Conservation (phyloP, 1,139 yeast species). For the Zhuliangozyma parablackwelliae region DNA sequence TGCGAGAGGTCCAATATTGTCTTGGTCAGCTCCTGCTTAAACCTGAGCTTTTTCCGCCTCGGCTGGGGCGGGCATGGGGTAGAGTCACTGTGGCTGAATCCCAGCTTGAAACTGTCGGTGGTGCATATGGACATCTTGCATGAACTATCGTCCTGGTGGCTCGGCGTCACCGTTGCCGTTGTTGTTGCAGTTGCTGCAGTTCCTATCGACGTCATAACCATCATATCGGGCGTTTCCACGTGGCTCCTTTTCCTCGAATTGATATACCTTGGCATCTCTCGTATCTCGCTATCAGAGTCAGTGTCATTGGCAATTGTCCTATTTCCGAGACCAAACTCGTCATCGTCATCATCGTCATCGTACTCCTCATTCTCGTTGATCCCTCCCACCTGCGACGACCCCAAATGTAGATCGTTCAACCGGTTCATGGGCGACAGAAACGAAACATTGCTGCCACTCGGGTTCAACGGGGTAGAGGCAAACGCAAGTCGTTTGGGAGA, state of each 20-base stretch:
- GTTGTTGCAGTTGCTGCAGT: not conserved
- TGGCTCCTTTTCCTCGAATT: conserved; percentile 8
- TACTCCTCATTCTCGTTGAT: conserved; percentile 5
- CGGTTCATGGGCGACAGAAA: conserved; percentile 37
- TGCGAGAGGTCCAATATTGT: conserved; percentile 20
- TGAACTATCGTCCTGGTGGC: not conserved
- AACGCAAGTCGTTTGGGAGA: conserved; percentile 11
- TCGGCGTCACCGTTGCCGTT: not conserved
- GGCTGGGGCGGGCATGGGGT: conserved; percentile 35
- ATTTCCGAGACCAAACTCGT: conserved; percentile 14
- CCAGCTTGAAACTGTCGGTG: conserved; percentile 17
- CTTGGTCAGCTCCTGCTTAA: conserved; percentile 14
- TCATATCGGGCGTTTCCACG: conserved; percentile 7
- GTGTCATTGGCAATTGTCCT: conserved; percentile 14
- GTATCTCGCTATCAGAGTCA: conserved; percentile 7
- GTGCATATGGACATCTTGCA: conserved; percentile 7
- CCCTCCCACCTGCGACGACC: conserved; percentile 5
- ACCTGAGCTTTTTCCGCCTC: conserved; percentile 25
- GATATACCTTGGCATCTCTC: conserved; percentile 6
- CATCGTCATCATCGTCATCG: conserved; percentile 11
- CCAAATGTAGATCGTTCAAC: conserved; percentile 27
- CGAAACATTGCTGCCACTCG: conserved; percentile 16
- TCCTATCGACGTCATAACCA: conserved; percentile 7
- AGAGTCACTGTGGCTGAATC: conserved; percentile 27
- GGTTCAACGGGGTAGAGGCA: conserved; percentile 34